These are phyloP conservation scores for Penicillium ochrochloron DNA, from an alignment of 495 filamentous ascomycete genomes.

Conservation along the genomic window DNA sequence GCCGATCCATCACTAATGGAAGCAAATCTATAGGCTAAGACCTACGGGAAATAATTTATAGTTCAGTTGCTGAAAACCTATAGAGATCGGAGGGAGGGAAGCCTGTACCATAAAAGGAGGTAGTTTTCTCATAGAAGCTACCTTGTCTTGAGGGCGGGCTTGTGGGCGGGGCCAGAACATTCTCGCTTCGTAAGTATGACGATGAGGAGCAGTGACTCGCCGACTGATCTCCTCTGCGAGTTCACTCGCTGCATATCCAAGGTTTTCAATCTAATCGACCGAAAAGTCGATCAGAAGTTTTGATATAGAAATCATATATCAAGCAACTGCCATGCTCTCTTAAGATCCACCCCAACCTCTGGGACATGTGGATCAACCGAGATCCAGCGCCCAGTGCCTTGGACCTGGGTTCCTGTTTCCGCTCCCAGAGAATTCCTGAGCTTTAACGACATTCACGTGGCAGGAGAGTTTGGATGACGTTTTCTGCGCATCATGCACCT, in stretches of 20 bases:
- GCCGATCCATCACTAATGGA: slow-evolving; percentile 15
- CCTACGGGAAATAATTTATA: too few species aligned
- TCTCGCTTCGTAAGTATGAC: slow-evolving; percentile 5
- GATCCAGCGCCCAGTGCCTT: slow-evolving; percentile 32
- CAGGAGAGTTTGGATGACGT: slow-evolving; percentile 18
- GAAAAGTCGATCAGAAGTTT: background rate
- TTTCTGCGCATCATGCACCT: slow-evolving; percentile 3
- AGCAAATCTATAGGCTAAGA: background rate
- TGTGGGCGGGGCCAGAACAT: slow-evolving; percentile 10
- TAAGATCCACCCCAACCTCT: slow-evolving; percentile 26
- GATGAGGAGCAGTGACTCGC: background rate
- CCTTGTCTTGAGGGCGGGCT: background rate
- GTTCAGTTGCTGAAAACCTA: background rate
- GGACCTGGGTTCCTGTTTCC: slow-evolving; percentile 24
- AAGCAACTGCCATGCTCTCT: slow-evolving; percentile 18
- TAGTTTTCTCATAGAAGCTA: background rate
- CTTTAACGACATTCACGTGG: slow-evolving; percentile 29
- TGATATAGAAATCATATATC: slow-evolving; percentile 6
- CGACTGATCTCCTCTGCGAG: background rate
- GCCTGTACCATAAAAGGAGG: background rate
- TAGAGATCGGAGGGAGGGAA: background rate
- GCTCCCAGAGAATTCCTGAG: slow-evolving; percentile 24
- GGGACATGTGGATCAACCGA: slow-evolving; percentile 37
- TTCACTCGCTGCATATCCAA: background rate
- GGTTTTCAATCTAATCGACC: background rate